A percentile compares a stretch with the other conserved stretches of the same genome.
These are phyloP conservation scores for Tylopilus vinaceipallidus DNA, from an alignment of 768 basidiomycete genomes.

Conservation along the genomic window DNA sequence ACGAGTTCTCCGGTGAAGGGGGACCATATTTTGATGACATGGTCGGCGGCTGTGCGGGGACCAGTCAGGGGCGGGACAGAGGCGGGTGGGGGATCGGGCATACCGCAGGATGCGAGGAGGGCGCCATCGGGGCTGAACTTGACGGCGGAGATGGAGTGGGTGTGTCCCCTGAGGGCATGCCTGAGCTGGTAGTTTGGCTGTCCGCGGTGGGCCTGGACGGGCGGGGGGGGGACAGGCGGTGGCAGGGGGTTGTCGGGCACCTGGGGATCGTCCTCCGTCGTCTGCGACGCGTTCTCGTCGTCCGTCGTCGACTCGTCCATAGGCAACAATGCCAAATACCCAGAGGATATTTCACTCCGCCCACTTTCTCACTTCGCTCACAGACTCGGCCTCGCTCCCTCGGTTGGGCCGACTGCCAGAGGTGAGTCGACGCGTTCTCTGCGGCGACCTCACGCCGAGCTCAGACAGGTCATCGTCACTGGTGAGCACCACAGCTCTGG, in stretches of 20 bases:
- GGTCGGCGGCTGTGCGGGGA: constrained; percentile 66
- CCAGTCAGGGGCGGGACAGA: background rate
- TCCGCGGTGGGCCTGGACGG: constrained; percentile 32
- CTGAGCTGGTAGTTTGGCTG: constrained; percentile 68
- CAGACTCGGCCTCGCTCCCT: constrained; percentile 16
- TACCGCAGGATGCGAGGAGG: constrained; percentile 84
- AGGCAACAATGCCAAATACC: constrained; percentile 24
- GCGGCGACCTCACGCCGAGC: background rate
- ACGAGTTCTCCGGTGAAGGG: constrained; percentile 76
- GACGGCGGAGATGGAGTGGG: constrained; percentile 80
- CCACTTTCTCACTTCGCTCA: constrained; percentile 28
- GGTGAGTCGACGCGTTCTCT: constrained; percentile 18
- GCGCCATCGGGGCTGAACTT: constrained; percentile 91
- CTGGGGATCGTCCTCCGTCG: constrained; percentile 83
- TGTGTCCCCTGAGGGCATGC: constrained; percentile 74
- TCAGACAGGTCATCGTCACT: constrained; percentile 26
- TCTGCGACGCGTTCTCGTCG: constrained; percentile 72
- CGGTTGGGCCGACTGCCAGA: constrained; percentile 24
- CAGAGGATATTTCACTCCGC: no score
- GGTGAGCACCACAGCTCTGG: constrained; percentile 14
- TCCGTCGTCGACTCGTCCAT: constrained; percentile 49
- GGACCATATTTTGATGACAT: constrained; percentile 78
- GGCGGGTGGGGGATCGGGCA: constrained; percentile 26
- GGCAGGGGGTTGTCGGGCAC: constrained; percentile 59
- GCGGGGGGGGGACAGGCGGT: constrained; percentile 36